A percentile compares a stretch with the other conserved stretches of the same genome.
These are phyloP conservation scores for Wickerhamiella pararugosa DNA, from an alignment of 1,139 yeast genomes.

Conservation along the genomic window DNA sequence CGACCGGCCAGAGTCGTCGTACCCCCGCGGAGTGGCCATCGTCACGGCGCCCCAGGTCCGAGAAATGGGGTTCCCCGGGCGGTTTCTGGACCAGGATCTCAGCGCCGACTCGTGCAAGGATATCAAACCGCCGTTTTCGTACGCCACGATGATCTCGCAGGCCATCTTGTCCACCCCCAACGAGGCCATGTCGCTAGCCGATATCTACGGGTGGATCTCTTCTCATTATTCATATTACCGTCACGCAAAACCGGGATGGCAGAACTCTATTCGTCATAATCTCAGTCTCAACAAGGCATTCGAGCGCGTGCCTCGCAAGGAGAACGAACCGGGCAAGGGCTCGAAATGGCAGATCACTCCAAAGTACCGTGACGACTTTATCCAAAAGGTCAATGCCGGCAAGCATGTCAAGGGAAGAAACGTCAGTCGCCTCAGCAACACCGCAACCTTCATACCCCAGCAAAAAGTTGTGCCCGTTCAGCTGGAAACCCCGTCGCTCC, in stretches of 20 bases:
- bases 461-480: slow-evolving; percentile 3
- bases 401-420: slow-evolving; percentile 30
- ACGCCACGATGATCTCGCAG: slow-evolving; percentile 97
- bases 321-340: slow-evolving; percentile 96
- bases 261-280: slow-evolving; percentile 34
- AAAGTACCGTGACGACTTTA: slow-evolving; percentile 66
- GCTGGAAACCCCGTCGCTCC: background rate
- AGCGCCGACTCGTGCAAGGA: slow-evolving; percentile 85
- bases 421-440: slow-evolving; percentile 8
- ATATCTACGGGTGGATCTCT: slow-evolving; percentile 84
- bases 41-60: slow-evolving; percentile 26
- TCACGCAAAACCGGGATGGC: slow-evolving; percentile 92
- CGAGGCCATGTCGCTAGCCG: slow-evolving; percentile 78
- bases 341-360: slow-evolving; percentile 98
- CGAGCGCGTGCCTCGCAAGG: slow-evolving; percentile 89
- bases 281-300: slow-evolving; percentile 70
- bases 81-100: slow-evolving; percentile 38
- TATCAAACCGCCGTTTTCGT: slow-evolving; percentile 90
- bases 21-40: slow-evolving; percentile 29
- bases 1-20: slow-evolving; percentile 12
- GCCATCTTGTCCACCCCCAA: slow-evolving; percentile 82
- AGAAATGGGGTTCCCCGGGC: slow-evolving; percentile 18
- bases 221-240: slow-evolving; percentile 82
- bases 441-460: slow-evolving; percentile 5
- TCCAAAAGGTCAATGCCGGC: slow-evolving; percentile 60